Evolutionary conservation across 768 basidiomycete species (phyloP), one percentile per base, ranked within the genome.

Genomic region (Trametes punicea): DNA sequence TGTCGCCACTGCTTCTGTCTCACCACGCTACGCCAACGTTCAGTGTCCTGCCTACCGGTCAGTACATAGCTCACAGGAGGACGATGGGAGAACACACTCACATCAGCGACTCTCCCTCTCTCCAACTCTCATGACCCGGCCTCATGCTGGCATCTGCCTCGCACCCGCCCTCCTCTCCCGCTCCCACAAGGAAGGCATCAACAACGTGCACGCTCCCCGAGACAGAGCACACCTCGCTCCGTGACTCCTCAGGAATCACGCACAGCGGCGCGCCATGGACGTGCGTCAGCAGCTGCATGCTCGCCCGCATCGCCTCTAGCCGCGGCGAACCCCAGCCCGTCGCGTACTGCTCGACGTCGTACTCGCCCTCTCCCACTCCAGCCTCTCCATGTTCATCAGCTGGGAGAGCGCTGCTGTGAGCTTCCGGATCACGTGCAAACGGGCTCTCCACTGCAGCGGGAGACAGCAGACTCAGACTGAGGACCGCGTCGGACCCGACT

Each of bases 191-290:
- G 26, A 46, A 23, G 38, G 26, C 18, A 47, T 46, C 29, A 47
- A 9, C 21, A 9, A 45, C 26, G 20, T 42, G 54, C 48, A 51
- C 47, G 49, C 53, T 46, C 18, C 39, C 48, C 30, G 42, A 45
- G 40, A 56, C 42, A 6, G 61, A 62, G 25, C 40, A 50, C 23
- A 57, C 55, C 4, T 64, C 63, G 56, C 64, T 66, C 31, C 33
- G 41, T 10, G 59, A 61, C 51, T 69, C 67, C 41, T 69, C 67
- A 8, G 60, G 60, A 45, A 69, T 69, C 15, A 59, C 63, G 39
- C 46, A 64, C 23, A 69, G 62, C 45, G 60, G 67, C 48, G 48
- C 56, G 23, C 67, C 53, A 23, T 53, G 40, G 53, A 63, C 30
- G 62, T 50, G 50, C 45, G 30, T 33, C 15, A 27, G 45, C 38